Evolutionary conservation across 257 asterid genomes (phyloP), one percentile per base, ranked within the genome.

Genomic region (Solanum megistacrolobum): DNA sequence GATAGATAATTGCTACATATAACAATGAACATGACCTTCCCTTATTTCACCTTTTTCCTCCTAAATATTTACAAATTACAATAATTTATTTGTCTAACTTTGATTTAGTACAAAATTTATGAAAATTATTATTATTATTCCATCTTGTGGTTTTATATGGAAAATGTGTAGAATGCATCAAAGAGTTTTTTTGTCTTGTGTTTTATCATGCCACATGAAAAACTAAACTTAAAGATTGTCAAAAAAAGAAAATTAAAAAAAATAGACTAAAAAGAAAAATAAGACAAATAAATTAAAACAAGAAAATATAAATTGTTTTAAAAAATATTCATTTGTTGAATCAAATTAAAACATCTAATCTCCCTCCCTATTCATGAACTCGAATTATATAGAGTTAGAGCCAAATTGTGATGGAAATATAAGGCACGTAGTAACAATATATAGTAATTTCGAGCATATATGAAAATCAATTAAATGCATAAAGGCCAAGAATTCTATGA

Each of bases 231-330:
- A 52, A 52, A 2, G n/a, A 8, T 52, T 52, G 62, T 18, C 23
- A 18, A 6, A 18, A 18, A 18, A 2, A 52, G 0, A 48, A 14
- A 48, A 36, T 35, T 0, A 12, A 3, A 43, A 3, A 43, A 43
- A 46, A 46, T 12, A 46, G 20, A 46, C 7, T 46, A 46, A 1
- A 46, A 46, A 46, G 52, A 0, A 43, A 43, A 43, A 12, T 43
- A 43, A 43, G 52, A 12, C 2, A 43, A 12, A 43, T 2, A 43
- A 46, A 46, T 46, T 12, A 48, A 48, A 48, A 18, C 0, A 16
- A 5, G 8, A 16, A 52, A 52, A 13, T 16, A 52, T 2, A 5
- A 2, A 35, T 36, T 36, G 0, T 14, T 52, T 13, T 6, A 0
- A 5, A 16, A 58, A 20, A 55, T 43, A 12, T 41, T 10, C 25